Evolutionary conservation across 2,329 filamentous ascomycete species (phyloP), one percentile per base, ranked within the genome.

Genomic region (Rutstroemia sp.): DNA sequence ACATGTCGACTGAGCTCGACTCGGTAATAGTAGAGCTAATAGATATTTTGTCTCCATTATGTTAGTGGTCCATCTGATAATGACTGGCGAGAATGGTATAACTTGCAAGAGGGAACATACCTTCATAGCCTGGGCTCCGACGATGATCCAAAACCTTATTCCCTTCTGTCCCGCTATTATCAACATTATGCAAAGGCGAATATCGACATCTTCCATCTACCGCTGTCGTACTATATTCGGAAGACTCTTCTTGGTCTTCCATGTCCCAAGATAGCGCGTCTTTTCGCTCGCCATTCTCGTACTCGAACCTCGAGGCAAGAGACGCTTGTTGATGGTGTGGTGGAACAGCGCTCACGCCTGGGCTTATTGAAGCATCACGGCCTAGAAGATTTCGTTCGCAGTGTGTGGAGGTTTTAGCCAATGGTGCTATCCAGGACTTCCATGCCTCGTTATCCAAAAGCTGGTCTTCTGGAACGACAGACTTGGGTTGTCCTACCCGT

Each of bases 381-480:
- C 27, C 30, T 34, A 34, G 12, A 34, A 12, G 5, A 21, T 49
- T 9, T 21, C 25, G 23, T 2, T 16, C 14, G 0, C 5, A 5
- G 18, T 25, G 19, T 14, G 42, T 47, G 41, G 38, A 30, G n/a
- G 5, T 42, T 18, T 48, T 39, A 34, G 46, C 18, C 47, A 38
- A 16, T 25, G 54, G 19, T 19, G 48, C 55, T 25, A 66, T 57
- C 68, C 66, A 69, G n/a, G 57, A 61, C 44, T 63, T 57, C 68
- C 68, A 69, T 42, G 61, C 56, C 5, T 67, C 59, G 42, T 69
- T 63, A 9, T 69, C 62, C 12, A 62, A 8, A n/a, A 55, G 27
- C 51, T 67, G 62, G 14, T 66, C 65, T 27, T 57, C 59, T 14
- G 61, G 57, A 9, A 66, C 49, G 4, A 57, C 51, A 14, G 58